Evolutionary conservation across 2,329 filamentous ascomycete genomes (phyloP), one percentile per base, ranked within the genome.

Genomic region (Coleophoma crateriformis): DNA sequence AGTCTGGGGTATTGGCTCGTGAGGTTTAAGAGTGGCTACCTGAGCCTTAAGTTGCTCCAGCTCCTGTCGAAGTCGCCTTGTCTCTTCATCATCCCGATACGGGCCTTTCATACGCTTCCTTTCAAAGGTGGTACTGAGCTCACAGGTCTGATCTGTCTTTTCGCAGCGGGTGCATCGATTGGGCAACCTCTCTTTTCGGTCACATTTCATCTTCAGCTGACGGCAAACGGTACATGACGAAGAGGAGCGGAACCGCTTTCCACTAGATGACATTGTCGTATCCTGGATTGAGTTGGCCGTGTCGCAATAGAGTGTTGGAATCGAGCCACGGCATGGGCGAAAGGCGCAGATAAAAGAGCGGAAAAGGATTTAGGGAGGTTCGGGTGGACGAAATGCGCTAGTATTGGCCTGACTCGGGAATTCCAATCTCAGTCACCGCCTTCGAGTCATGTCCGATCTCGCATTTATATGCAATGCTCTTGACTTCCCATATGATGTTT

Each of bases 141-240:
- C 44, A 37, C 44, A 46, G 15, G 35, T n/a, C 15, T 27, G 35
- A 22, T 46, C 35, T 10, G 33, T 46, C 11, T 27, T 46, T 17
- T 46, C 44, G 32, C 44, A 46, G n/a, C 44, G 33, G 11, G 44
- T 46, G 22, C 44, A 46, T 8, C 44, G 27, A 11, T 15, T 19
- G 3, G 44, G 44, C 7, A 46, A 22, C 27, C 32, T 34, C 44
- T 46, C 44, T 12, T 33, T 27, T 17, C 44, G 27, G 19, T 46
- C 44, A 20, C 44, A 46, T 46, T 46, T 46, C 10, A 46, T 33
- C 27, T 46, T 46, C 22, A 46, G 33, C 27, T 46, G 44, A 11
- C 44, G 27, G n/a, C 44, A 46, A 5, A 37, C 44, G n/a, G 44
- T 46, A 33, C 44, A 46, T 13, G 44, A 27, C 13, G 44, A 34